Evolutionary conservation across 2,329 filamentous ascomycete genomes (phyloP), one percentile per base, ranked within the genome.

Genomic region (Trichophyton schoenleinii): DNA sequence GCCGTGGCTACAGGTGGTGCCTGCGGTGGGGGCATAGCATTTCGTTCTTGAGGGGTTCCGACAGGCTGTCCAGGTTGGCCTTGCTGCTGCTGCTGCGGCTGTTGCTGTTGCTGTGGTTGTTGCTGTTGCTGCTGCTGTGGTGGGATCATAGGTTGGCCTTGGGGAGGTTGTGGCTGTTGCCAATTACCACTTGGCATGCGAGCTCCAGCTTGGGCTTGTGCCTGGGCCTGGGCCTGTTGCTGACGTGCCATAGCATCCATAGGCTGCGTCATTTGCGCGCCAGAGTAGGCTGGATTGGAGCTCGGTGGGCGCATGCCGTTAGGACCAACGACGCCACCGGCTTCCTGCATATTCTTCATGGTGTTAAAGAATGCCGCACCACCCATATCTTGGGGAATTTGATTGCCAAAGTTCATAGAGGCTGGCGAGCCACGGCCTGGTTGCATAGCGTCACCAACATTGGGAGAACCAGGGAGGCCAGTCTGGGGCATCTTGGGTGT

Each of bases 341-440:
- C 49, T n/a, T 75, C 73, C 31, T 67, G 70, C 64, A 76, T 75
- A 63, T 75, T 74, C 61, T 75, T 76, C 67, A 76, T 74, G 3
- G 25, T 55, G 48, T 65, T 67, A 69, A 76, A 78, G 69, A 76
- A 77, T 31, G 70, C 67, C 48, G 58, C 60, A n/a, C 63, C 63
- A 20, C 66, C 68, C 74, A 79, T 78, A 8, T 77, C 74, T n/a
- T 72, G 71, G 7, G 78, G 78, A 69, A 83, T 82, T 67, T 78
- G 73, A 52, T 70, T 74, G 57, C 72, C 72, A 67, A 84, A 82
- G 59, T 74, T 75, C 74, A 82, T 81, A 3, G 82, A 81, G 48
- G 79, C 80, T 41, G 83, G 83, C n/a, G 83, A 86, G 63, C 77
- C 80, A 64, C 83, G 79, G 62, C 80, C 79, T 66, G 78, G 79